Evolutionary conservation across 331 rosid genomes (phyloP).

Genomic region (Saraca asoca): DNA sequence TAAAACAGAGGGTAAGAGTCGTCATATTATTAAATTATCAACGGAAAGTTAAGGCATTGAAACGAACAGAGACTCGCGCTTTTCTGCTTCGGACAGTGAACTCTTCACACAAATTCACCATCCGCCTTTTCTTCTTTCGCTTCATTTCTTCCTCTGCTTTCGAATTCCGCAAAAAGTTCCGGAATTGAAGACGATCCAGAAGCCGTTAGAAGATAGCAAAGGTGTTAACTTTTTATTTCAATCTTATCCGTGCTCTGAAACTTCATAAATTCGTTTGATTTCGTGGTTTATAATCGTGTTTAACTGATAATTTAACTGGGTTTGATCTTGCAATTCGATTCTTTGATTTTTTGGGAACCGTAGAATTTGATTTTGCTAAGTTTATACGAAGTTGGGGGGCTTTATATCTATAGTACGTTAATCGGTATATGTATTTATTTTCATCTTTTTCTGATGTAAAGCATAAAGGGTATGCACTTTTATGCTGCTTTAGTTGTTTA

Average conservation of each 20-base stretch:
- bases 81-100: conserved; percentile 30
- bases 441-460: not conserved
- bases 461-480: no score
- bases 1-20: not conserved
- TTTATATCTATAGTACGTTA: not conserved
- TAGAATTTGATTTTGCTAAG: not conserved
- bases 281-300: not conserved
- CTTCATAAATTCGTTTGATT: not conserved
- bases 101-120: not conserved
- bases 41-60: conserved; percentile 23
- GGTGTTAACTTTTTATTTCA: not conserved
- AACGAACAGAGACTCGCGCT: conserved; percentile 42
- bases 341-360: not conserved
- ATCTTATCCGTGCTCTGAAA: not conserved
- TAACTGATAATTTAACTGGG: no score
- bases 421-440: not conserved
- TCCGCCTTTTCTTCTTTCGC: conserved; percentile 12
- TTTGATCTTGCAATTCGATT: not conserved
- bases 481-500: no score
- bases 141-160: conserved; percentile 8
- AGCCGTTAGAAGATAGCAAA: not conserved
- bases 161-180: not conserved
- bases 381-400: not conserved
- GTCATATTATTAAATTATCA: conserved; percentile 22
- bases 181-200: not conserved